Evolutionary conservation across 2,329 filamentous ascomycete genomes (phyloP).

Genomic region (Lecanosticta acicola): DNA sequence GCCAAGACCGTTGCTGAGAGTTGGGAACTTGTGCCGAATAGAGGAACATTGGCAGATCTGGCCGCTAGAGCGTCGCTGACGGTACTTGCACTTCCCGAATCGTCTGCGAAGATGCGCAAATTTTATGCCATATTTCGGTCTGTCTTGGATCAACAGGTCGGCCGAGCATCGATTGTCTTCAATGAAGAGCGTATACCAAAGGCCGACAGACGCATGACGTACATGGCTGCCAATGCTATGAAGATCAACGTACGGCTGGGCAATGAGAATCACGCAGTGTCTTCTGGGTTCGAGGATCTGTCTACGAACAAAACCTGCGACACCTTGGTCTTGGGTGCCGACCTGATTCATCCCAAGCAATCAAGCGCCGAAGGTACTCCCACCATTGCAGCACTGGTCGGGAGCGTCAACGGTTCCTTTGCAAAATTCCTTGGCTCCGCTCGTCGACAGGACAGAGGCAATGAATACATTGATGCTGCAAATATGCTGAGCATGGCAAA

Average conservation of each 20-base stretch:
- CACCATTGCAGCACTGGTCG: constrained; percentile 40
- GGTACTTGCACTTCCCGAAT: no score
- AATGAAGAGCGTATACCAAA: no score
- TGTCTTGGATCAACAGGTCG: no score
- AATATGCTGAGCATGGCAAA: constrained; percentile 30
- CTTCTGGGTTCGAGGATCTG: neutral
- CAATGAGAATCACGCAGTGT: constrained; percentile 13
- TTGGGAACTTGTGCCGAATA: no score
- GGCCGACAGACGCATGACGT: no score
- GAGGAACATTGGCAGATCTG: no score
- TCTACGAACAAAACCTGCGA: neutral
- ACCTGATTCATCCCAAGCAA: constrained; percentile 39
- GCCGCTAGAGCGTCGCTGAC: no score
- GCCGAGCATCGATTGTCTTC: no score
- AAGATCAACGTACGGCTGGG: constrained; percentile 18
- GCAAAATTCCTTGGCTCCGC: constrained; percentile 35
- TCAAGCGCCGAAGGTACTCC: constrained; percentile 20
- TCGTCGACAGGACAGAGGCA: constrained; percentile 28
- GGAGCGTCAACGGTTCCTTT: constrained; percentile 32
- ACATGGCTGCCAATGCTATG: constrained; percentile 14
- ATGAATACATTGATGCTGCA: constrained; percentile 29
- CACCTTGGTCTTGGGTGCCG: constrained; percentile 40
- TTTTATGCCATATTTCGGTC: no score
- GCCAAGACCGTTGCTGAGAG: no score
- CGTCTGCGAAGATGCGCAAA: no score